Percentiles rank a stretch among this genome's conserved stretches.
These are phyloP conservation scores for Ceratorhiza oryzae-sativae DNA, from an alignment of 1,284 basidiomycete species.

Conservation along the genomic window DNA sequence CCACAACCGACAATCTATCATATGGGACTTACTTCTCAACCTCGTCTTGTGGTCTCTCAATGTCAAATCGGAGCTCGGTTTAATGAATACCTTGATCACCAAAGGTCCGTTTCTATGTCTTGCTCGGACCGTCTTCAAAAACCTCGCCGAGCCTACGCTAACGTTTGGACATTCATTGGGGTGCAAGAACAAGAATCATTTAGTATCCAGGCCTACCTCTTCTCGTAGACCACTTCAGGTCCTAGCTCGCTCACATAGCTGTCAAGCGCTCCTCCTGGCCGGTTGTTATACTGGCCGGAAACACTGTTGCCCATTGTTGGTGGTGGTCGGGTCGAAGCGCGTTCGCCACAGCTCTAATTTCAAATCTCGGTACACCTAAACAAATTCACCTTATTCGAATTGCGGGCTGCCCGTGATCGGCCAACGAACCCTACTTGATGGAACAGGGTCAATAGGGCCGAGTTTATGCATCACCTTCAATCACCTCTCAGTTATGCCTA, in stretches of 20 bases:
- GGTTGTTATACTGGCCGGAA: slow-evolving; percentile 41
- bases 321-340: background rate
- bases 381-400: background rate
- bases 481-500: no score
- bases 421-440: no score
- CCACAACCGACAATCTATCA: background rate
- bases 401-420: no score
- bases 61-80: slow-evolving; percentile 75
- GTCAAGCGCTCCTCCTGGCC: slow-evolving; percentile 70
- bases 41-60: slow-evolving; percentile 71
- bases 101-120: slow-evolving; percentile 74
- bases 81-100: slow-evolving; percentile 83
- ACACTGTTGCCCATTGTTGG: slow-evolving; percentile 44
- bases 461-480: no score
- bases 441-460: no score
- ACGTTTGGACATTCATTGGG: background rate
- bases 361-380: background rate
- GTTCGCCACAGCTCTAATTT: background rate
- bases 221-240: slow-evolving; percentile 86
- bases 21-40: slow-evolving; percentile 66
- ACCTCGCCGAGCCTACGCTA: slow-evolving; percentile 89
- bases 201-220: slow-evolving; percentile 65
- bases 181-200: background rate
- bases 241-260: slow-evolving; percentile 89
- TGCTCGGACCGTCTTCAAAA: slow-evolving; percentile 90